Evolutionary conservation across 129 eudicot genomes (phyloP).

Genomic region (Gnaphalium uliginosum): DNA sequence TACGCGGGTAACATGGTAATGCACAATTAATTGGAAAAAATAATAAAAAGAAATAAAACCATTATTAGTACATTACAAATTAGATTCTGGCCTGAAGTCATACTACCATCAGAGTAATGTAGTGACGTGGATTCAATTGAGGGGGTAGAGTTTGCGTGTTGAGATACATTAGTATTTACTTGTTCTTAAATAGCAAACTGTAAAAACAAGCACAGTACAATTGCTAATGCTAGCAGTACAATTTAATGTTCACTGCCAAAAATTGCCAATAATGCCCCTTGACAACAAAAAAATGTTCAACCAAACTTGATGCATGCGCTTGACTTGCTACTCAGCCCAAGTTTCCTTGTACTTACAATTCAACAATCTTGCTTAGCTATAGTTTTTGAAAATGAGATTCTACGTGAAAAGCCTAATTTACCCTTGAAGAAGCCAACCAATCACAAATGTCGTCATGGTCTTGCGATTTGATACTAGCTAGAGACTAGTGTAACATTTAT

Average conservation of each 20-base stretch:
- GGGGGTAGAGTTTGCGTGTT: slow-evolving; percentile 21
- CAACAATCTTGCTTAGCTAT: slow-evolving; percentile 30
- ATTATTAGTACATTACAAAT: slow-evolving; percentile 6
- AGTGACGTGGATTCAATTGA: slow-evolving; percentile 14
- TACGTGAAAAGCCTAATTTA: background rate
- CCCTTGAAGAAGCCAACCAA: background rate
- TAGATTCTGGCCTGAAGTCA: slow-evolving; percentile 26
- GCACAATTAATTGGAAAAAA: no score
- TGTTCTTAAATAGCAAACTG: slow-evolving; percentile 27
- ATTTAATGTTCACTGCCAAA: slow-evolving; percentile 15
- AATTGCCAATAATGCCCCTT: slow-evolving; percentile 21
- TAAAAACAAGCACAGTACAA: slow-evolving; percentile 9
- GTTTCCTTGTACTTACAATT: slow-evolving; percentile 14
- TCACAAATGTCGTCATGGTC: background rate
- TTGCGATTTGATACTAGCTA: background rate
- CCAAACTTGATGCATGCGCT: slow-evolving; percentile 27
- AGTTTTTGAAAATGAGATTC: background rate
- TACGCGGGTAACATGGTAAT: no score
- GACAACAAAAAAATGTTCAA: slow-evolving; percentile 14
- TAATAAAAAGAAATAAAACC: background rate
- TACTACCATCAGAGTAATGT: slow-evolving; percentile 16
- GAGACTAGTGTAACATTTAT: background rate
- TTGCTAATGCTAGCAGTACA: slow-evolving; percentile 3
- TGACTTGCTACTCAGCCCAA: slow-evolving; percentile 13
- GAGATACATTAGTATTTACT: slow-evolving; percentile 16